Evolutionary conservation across 768 basidiomycete genomes (phyloP).

Genomic region (Omphalotus guepiniiformis): DNA sequence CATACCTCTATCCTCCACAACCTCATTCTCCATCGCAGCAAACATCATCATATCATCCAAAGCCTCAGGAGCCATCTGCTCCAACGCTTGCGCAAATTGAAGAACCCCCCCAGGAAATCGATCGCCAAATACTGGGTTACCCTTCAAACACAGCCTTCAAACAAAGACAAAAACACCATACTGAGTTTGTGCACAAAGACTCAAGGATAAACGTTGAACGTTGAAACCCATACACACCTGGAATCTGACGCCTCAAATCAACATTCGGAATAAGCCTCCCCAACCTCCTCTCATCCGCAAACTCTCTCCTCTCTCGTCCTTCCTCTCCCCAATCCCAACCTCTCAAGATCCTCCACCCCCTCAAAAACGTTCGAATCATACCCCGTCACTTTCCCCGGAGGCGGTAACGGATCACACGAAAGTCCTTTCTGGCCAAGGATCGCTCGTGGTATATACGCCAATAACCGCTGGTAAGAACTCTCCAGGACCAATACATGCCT

Average conservation of each 20-base stretch:
- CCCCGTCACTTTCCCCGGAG: constrained; percentile 42
- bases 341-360: constrained; percentile 37
- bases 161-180: background rate
- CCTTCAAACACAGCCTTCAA: constrained; percentile 52
- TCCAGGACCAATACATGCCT: constrained; percentile 80
- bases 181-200: too few species aligned
- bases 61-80: constrained; percentile 51
- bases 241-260: constrained; percentile 51
- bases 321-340: constrained; percentile 26
- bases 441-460: constrained; percentile 66
- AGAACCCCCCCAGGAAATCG: constrained; percentile 64
- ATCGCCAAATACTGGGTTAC: constrained; percentile 46
- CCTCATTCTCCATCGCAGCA: constrained; percentile 35
- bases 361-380: constrained; percentile 80
- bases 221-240: constrained; percentile 33
- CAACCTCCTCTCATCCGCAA: constrained; percentile 46
- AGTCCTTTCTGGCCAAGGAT: constrained; percentile 47
- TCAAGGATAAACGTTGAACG: background rate
- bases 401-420: constrained; percentile 87
- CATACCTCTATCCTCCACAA: constrained; percentile 39
- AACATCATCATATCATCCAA: constrained; percentile 56
- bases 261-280: constrained; percentile 57
- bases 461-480: constrained; percentile 50
- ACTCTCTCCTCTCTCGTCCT: constrained; percentile 40
- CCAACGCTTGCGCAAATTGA: constrained; percentile 56